Percentiles rank a stretch among this genome's conserved stretches.
phyloP scores from a whole-genome alignment of 2,329 filamentous ascomycete genomes.

The Fusarium algeriense region DNA sequence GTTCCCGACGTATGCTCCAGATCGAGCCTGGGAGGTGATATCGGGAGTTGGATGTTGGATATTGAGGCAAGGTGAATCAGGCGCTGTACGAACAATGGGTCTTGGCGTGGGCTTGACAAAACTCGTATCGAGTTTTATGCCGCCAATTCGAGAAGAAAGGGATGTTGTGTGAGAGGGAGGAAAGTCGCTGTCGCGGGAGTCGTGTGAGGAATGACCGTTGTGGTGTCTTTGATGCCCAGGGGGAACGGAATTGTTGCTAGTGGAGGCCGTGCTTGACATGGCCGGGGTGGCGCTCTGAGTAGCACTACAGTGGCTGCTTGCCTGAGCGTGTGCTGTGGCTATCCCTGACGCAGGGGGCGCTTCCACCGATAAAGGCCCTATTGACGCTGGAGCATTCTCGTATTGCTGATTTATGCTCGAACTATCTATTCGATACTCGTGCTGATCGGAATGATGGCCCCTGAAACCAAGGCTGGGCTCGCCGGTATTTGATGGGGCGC shows the following conservation, averaged over 20 bases:
- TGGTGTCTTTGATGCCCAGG: conserved; percentile 43
- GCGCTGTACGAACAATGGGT: conserved; percentile 63
- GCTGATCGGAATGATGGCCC: conserved; percentile 38
- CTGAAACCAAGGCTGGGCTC: conserved; percentile 39
- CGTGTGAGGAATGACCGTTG: conserved; percentile 39
- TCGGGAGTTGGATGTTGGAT: conserved; percentile 73
- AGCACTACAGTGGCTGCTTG: conserved; percentile 39
- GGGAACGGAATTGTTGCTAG: conserved; percentile 35
- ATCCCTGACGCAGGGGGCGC: conserved; percentile 33
- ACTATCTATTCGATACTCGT: conserved; percentile 25
- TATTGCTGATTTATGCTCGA: conserved; percentile 34
- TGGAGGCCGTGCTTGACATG: conserved; percentile 38
- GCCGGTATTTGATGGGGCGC: conserved; percentile 36
- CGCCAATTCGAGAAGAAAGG: conserved; percentile 51
- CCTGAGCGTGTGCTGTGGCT: conserved; percentile 33
- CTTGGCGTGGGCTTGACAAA: conserved; percentile 56
- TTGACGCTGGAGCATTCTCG: conserved; percentile 41
- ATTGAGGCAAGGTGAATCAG: conserved; percentile 57
- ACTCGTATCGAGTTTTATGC: conserved; percentile 61
- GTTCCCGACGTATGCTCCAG: conserved; percentile 73
- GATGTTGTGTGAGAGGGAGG: conserved; percentile 29
- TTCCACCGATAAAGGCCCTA: conserved; percentile 28
- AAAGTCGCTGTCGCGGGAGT: conserved; percentile 29
- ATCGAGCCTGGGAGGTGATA: conserved; percentile 63
- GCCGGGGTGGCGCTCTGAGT: conserved; percentile 39